Conservation (phyloP, 2,329 filamentous ascomycete genomes). For the Simplicillium sp. region DNA sequence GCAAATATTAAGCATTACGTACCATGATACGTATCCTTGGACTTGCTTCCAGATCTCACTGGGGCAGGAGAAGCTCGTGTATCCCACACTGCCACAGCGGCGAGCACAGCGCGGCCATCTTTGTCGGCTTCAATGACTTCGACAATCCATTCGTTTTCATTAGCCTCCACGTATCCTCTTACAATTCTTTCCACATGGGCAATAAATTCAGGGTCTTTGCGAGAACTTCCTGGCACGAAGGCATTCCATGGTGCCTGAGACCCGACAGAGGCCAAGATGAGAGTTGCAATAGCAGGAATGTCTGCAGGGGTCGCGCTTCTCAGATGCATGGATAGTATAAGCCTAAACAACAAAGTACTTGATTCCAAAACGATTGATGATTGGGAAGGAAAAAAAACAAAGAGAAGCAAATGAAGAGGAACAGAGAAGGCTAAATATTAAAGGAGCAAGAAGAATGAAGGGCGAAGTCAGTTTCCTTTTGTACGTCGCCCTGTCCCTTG, state of each 20-base stretch:
- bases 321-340: slow-evolving; percentile 6
- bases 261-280: slow-evolving; percentile 8
- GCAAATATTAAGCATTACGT: neutral
- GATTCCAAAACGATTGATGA: too few species aligned
- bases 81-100: slow-evolving; percentile 10
- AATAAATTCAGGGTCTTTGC: slow-evolving; percentile 1
- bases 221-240: slow-evolving; percentile 4
- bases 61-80: neutral
- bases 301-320: slow-evolving; percentile 9
- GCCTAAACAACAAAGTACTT: neutral
- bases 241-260: slow-evolving; percentile 9
- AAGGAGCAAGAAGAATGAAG: too few species aligned
- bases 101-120: neutral
- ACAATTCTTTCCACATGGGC: slow-evolving; percentile 2
- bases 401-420: too few species aligned
- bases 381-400: too few species aligned
- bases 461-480: too few species aligned
- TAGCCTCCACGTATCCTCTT: slow-evolving; percentile 3
- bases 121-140: slow-evolving; percentile 7
- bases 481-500: too few species aligned
- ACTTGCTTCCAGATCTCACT: neutral
- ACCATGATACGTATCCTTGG: too few species aligned
- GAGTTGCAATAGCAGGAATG: slow-evolving; percentile 9
- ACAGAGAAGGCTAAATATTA: too few species aligned
- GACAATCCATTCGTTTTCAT: slow-evolving; percentile 2